These are phyloP conservation scores for Pseudonitzschia multiseries DNA, from an alignment of 108 stramenopile genomes.

Conservation along the genomic window DNA sequence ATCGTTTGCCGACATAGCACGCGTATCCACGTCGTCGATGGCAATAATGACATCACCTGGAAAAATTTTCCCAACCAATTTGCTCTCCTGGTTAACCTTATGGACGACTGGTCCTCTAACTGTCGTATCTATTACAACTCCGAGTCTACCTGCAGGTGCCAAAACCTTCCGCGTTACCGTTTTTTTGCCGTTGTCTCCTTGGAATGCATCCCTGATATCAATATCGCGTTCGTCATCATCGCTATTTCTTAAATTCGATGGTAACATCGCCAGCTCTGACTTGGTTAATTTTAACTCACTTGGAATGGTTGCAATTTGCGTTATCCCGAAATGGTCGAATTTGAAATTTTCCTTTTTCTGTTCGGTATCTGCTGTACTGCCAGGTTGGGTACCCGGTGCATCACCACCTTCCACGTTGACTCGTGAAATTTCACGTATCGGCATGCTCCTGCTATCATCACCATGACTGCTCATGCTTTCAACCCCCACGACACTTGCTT, in stretches of 20 bases:
- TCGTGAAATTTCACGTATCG: conserved; percentile 11
- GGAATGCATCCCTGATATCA: not conserved
- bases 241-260: conserved; percentile 23
- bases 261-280: conserved; percentile 39
- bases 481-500: conserved; percentile 23
- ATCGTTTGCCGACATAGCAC: conserved; percentile 63
- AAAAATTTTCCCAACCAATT: conserved; percentile 53
- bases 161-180: conserved; percentile 32
- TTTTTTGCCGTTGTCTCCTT: conserved; percentile 4
- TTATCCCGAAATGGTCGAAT: not conserved
- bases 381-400: not conserved
- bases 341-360: not conserved
- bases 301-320: conserved; percentile 12
- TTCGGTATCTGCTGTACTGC: not conserved
- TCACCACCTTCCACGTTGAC: not conserved
- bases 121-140: conserved; percentile 82
- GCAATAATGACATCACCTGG: conserved; percentile 75
- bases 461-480: conserved; percentile 5
- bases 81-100: conserved; percentile 50
- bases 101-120: conserved; percentile 80
- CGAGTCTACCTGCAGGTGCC: conserved; percentile 81
- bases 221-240: conserved; percentile 12
- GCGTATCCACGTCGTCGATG: conserved; percentile 73
- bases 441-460: not conserved
- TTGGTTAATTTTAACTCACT: conserved; percentile 29